Base-by-base conservation (phyloP, 2,329 filamentous ascomycete genomes). In the Verticillium nonalfalfae region DNA sequence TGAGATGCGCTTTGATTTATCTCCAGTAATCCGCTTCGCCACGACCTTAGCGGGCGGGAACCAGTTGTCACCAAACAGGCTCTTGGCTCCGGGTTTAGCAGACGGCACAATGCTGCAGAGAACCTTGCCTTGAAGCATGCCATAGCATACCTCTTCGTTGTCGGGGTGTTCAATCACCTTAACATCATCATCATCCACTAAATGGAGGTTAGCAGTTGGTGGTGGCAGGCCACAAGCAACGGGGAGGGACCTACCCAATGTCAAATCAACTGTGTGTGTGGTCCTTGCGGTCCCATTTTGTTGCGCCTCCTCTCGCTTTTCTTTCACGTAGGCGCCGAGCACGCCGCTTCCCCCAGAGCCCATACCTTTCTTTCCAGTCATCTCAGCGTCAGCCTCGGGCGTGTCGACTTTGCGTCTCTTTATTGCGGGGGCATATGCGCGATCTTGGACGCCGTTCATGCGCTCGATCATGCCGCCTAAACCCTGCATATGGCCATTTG, bases 91-190 rank as follows among this genome's bases (percentile, higher is more conserved):
- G 1, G 89, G 86, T 68, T 87, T 91, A 0, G 87, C 86, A 2
- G 81, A 84, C 1, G 91, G 92, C 1, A 94, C 85, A 39, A 79
- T 77, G 68, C 85, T 82, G 63, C 88, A 89, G 65, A 88, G 86
- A 52, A 95, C 78, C 60, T 78, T 84, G 2, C 87, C 83, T 60
- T 91, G 87, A 21, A 96, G 75, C 75, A 90, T 89, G 52, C 92
- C 92, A 69, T 90, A 93, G 74, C 91, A 96, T 3, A 96, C 89
- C 69, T 91, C 86, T 70, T 91, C 85, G 21, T 87, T 82, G 56
- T 79, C 83, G 35, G 85, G 80, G 61, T 90, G 83, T 52, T 82
- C 80, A 14, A 87, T 73, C 39, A 86, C 77, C 21, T 82, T 74
- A 4, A 86, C 69, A 10, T 89, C 85, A 33, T 86, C 84, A 54